These are phyloP conservation scores for Boletus rex-veris DNA, from an alignment of 768 basidiomycete genomes.

Conservation along the genomic window DNA sequence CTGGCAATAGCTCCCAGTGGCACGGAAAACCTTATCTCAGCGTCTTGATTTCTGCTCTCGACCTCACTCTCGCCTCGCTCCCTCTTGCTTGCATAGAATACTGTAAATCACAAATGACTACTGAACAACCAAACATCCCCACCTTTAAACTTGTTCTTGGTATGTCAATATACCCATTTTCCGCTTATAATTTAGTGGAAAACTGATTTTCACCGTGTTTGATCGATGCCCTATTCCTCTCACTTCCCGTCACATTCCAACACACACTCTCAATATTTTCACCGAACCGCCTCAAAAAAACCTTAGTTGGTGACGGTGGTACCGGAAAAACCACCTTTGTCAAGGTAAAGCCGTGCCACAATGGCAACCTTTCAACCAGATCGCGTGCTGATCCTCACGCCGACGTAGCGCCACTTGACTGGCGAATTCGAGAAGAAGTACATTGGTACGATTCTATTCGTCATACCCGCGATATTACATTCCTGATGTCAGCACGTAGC, in stretches of 20 bases:
- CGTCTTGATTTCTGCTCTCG: conserved; percentile 33
- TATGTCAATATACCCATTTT: conserved; percentile 38
- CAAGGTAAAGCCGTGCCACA: conserved; percentile 58
- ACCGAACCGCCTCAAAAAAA: background rate
- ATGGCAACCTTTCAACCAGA: conserved; percentile 31
- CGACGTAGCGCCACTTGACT: conserved; percentile 86
- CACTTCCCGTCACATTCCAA: conserved; percentile 9
- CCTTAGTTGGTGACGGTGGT: conserved; percentile 88
- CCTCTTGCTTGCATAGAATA: conserved; percentile 22
- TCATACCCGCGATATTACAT: conserved; percentile 11
- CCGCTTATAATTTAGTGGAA: conserved; percentile 7
- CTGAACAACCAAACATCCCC: conserved; percentile 61
- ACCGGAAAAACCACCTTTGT: conserved; percentile 99
- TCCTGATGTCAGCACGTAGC: conserved; percentile 47
- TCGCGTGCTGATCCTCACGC: conserved; percentile 54
- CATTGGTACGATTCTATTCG: conserved; percentile 62
- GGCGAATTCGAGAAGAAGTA: conserved; percentile 99
- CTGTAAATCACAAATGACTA: conserved; percentile 40
- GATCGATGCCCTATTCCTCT: conserved; percentile 48
- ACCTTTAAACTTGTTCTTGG: conserved; percentile 99
- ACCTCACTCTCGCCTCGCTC: conserved; percentile 18
- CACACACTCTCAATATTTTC: conserved; percentile 1
- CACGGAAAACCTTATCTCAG: conserved; percentile 38
- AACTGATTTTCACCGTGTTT: conserved; percentile 33
- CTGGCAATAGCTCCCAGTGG: conserved; percentile 24